A percentile compares a stretch with the other conserved stretches of the same genome.
These are phyloP conservation scores for Trebouxia sp. DNA, from an alignment of 139 green algal species.

Conservation along the genomic window DNA sequence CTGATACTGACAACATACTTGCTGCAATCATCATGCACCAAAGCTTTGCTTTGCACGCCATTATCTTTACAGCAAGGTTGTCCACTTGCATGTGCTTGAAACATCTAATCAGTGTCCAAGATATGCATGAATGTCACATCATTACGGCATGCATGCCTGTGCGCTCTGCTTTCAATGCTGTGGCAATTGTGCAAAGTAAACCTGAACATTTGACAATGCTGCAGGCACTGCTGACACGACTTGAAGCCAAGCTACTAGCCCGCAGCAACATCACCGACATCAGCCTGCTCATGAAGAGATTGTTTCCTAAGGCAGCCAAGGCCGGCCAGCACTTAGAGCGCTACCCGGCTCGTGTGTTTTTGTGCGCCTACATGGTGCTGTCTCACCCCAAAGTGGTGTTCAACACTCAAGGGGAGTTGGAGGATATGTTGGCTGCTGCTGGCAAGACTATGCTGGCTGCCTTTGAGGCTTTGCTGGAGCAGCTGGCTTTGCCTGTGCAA, in stretches of 20 bases:
- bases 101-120: too few species aligned
- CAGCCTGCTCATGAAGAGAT: constrained; percentile 44
- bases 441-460: constrained; percentile 57
- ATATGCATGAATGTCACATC: too few species aligned
- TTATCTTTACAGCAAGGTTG: too few species aligned
- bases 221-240: constrained; percentile 62
- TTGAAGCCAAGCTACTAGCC: constrained; percentile 48
- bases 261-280: neutral
- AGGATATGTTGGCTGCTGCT: constrained; percentile 55
- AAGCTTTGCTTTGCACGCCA: too few species aligned
- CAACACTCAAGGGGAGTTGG: constrained; percentile 51
- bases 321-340: constrained; percentile 47
- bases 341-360: constrained; percentile 84
- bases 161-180: too few species aligned
- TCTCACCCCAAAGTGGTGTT: constrained; percentile 67
- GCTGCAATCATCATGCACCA: too few species aligned
- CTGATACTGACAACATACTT: too few species aligned
- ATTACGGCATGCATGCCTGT: too few species aligned
- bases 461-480: constrained; percentile 71
- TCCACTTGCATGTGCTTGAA: too few species aligned
- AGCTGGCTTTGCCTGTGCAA: constrained; percentile 41
- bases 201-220: too few species aligned
- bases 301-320: constrained; percentile 42
- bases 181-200: too few species aligned
- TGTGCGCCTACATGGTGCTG: constrained; percentile 89